phyloP scores from a whole-genome alignment of 1,284 basidiomycete species.

The Lentinus polychrous region DNA sequence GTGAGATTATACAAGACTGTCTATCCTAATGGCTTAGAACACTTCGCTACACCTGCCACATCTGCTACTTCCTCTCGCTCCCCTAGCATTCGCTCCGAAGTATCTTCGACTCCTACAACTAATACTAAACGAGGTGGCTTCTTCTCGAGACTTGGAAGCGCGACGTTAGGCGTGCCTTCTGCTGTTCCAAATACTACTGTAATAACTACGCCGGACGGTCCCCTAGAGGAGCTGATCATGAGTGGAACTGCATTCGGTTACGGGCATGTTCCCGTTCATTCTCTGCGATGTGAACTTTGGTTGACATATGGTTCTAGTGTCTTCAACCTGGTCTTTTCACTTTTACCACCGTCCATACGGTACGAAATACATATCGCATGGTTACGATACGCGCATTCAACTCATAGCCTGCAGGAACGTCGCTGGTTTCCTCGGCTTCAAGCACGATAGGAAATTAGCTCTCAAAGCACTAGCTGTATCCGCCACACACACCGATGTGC shows the following conservation, averaged over 20 bases:
- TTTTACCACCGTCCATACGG: slow-evolving; percentile 66
- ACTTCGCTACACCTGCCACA: slow-evolving; percentile 40
- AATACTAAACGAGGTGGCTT: slow-evolving; percentile 24
- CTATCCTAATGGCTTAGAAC: slow-evolving; percentile 60
- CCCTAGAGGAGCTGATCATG: slow-evolving; percentile 63
- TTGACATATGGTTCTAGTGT: slow-evolving; percentile 40
- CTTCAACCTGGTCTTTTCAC: slow-evolving; percentile 72
- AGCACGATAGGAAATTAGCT: slow-evolving; percentile 60
- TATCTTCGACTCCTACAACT: slow-evolving; percentile 22
- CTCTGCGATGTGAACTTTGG: slow-evolving; percentile 1
- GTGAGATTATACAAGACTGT: slow-evolving; percentile 63
- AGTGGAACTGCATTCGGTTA: slow-evolving; percentile 65
- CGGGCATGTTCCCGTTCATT: slow-evolving; percentile 16
- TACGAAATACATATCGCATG: no score
- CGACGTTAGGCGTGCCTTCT: slow-evolving; percentile 16
- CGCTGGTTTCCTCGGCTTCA: slow-evolving; percentile 69
- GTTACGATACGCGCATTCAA: no score
- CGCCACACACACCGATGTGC: slow-evolving; percentile 58
- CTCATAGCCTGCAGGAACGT: slow-evolving; percentile 37
- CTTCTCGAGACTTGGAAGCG: slow-evolving; percentile 32
- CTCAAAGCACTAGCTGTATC: slow-evolving; percentile 62
- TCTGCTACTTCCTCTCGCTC: slow-evolving; percentile 37
- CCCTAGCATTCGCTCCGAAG: slow-evolving; percentile 26
- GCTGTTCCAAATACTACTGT: slow-evolving; percentile 12
- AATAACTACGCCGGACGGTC: slow-evolving; percentile 34